phyloP scores from a whole-genome alignment of 331 rosid species.

The Prunus yedoensis region DNA sequence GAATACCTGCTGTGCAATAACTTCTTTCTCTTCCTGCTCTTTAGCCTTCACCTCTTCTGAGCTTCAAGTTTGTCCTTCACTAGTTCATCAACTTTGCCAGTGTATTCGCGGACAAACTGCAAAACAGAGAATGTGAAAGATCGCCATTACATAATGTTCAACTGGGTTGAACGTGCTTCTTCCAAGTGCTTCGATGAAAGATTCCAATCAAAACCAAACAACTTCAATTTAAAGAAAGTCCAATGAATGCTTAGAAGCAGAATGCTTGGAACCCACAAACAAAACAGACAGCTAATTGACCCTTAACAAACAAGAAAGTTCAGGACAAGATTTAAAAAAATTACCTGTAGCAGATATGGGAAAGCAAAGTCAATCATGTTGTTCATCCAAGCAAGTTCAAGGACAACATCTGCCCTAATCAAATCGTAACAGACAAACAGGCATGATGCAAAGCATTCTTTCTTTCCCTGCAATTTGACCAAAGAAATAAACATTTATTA shows the following conservation, averaged over 20 bases:
- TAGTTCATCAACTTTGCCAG: constrained; percentile 93
- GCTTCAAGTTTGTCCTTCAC: constrained; percentile 89
- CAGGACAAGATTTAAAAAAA: neutral
- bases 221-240: too few relatives aligned
- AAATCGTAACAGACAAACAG: constrained; percentile 96
- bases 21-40: constrained; percentile 89
- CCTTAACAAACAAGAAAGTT: neutral
- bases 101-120: constrained; percentile 94
- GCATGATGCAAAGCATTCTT: constrained; percentile 97
- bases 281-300: neutral
- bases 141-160: neutral
- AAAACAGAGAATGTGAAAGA: constrained; percentile 21
- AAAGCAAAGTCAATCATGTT: constrained; percentile 93
- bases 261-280: neutral
- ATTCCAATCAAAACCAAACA: neutral
- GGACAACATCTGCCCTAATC: constrained; percentile 77
- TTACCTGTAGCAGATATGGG: constrained; percentile 89
- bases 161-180: neutral
- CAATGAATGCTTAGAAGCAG: too few relatives aligned
- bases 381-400: constrained; percentile 97
- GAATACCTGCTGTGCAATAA: constrained; percentile 86
- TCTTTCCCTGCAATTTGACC: constrained; percentile 84
- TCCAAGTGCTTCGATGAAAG: neutral
- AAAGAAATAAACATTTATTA: neutral
- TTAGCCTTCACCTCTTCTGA: constrained; percentile 70